Evolutionary conservation across 2,329 filamentous ascomycete species (phyloP), one percentile per base, ranked within the genome.

Genomic region (Exserohilum turcica): DNA sequence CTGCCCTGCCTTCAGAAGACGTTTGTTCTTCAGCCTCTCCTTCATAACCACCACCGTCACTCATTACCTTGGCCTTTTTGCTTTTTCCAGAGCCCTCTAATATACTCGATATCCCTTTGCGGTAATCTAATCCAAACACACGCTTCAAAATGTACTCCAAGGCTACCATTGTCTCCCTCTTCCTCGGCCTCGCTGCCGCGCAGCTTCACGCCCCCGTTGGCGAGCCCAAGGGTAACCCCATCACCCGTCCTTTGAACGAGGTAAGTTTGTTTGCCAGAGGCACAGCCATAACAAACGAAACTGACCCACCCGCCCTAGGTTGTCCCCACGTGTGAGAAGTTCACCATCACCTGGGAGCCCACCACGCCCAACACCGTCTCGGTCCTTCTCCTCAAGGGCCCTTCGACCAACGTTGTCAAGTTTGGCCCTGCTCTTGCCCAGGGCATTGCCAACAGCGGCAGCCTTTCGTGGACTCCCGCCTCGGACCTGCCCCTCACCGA

Each of bases 301-400:
- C 13, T 24, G 19, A 24, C 29, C 31, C 40, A 12, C 10, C 32
- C 2, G 9, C 24, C 42, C 15, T 57, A 75, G 69, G 69, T 80
- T 48, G 82, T 87, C 48, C 79, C 80, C n/a, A 83, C 74, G 55
- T 83, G 83, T 71, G 67, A 79, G 70, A 65, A 77, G 51, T 87
- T 78, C 79, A 78, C 75, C 65, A 84, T 87, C 78, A 83, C 77
- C 59, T 88, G 85, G 85, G 58, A 77, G 56, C 75, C 79, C 43
- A 79, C 75, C 60, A 78, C 78, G 48, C 50, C 69, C 48, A 78
- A 77, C 66, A 78, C 75, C 35, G 76, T 87, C 66, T 82, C 82
- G n/a, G 75, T 88, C 52, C 70, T 84, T 55, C 82, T 87, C 60
- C 81, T 86, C 63, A 81, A 81, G 67, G 85, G 85, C 28, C 84